phyloP scores from a whole-genome alignment of 2,329 filamentous ascomycete genomes.

The Diaporthe citri region DNA sequence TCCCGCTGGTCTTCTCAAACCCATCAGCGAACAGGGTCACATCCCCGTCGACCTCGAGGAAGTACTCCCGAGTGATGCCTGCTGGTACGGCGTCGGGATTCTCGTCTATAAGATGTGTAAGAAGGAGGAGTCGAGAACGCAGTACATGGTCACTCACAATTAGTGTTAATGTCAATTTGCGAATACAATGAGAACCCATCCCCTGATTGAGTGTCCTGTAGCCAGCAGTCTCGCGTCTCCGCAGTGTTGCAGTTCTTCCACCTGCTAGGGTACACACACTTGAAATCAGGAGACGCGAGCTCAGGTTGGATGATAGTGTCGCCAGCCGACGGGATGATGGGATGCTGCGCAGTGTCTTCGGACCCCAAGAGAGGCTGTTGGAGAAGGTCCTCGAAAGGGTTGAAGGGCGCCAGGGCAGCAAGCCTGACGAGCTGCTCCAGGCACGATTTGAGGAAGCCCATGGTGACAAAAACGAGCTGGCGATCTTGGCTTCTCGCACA shows the following conservation, averaged over 20 bases:
- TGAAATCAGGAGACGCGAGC: conserved; percentile 33
- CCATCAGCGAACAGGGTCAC: conserved; percentile 36
- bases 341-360: conserved; percentile 1
- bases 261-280: conserved; percentile 35
- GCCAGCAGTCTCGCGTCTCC: conserved; percentile 36
- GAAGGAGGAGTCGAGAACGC: not conserved
- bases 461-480: conserved; percentile 4
- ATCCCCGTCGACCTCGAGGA: conserved; percentile 38
- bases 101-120: conserved; percentile 31
- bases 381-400: conserved; percentile 18
- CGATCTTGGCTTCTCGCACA: not conserved
- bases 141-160: conserved; percentile 29
- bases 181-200: conserved; percentile 34
- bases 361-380: conserved; percentile 32
- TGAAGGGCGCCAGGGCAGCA: conserved; percentile 27
- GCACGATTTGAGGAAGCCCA: conserved; percentile 37
- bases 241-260: conserved; percentile 37
- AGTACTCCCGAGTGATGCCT: conserved; percentile 38
- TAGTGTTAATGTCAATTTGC: conserved; percentile 37
- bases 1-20: conserved; percentile 38
- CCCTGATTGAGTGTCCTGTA: conserved; percentile 32
- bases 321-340: not conserved
- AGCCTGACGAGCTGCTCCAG: conserved; percentile 34
- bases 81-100: conserved; percentile 28
- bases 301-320: conserved; percentile 31